Base-by-base conservation (phyloP, 2,329 filamentous ascomycete species). In the Sporothrix brasiliensis region DNA sequence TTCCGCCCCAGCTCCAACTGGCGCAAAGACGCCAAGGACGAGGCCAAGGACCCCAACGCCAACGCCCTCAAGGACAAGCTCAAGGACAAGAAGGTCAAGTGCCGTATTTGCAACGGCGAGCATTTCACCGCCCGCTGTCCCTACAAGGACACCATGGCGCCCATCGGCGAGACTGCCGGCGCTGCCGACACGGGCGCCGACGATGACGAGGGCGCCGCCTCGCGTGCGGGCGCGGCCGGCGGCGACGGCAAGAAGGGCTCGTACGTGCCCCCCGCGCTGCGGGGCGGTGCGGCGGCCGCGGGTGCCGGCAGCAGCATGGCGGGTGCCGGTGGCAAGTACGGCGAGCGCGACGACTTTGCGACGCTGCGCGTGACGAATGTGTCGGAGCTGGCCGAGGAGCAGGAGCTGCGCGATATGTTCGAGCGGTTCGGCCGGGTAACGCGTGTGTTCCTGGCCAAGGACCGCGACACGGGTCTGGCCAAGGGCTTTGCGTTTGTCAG, bases 61-160 rank as follows among this genome's bases (percentile, higher is more conserved):
- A 88, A 91, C 82, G 86, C 86, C 77, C 87, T 91, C 83, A 92
- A 92, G 84, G 88, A 90, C 79, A 91, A 92, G 84, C 87, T 98
- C 78, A 97, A 95, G 88, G 94, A 97, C 85, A 97, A 97, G 89
- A 96, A 97, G 86, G 96, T 99, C 86, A 98, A 98, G 88, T 99
- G 95, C 83, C 92, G 95, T 87, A 98, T 99, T 80, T 99, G 95
- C 85, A 92, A 90, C 80, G 95, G 94, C 79, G 95, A 99, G 86
- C 95, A 99, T 89, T 99, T 98, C 87, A 99, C 95, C 54, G 94
- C 94, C 76, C 91, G 95, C 81, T 99, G 95, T 89, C 95, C 95
- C 49, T 99, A 97, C 90, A 99, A 98, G 86, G 95, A 98, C 81
- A 99, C 94, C 77, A 97, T 99, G 93, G 93, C 94, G 49, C 95